Evolutionary conservation across 345 rosid genomes (phyloP).

Genomic region (Citrus inodora): DNA sequence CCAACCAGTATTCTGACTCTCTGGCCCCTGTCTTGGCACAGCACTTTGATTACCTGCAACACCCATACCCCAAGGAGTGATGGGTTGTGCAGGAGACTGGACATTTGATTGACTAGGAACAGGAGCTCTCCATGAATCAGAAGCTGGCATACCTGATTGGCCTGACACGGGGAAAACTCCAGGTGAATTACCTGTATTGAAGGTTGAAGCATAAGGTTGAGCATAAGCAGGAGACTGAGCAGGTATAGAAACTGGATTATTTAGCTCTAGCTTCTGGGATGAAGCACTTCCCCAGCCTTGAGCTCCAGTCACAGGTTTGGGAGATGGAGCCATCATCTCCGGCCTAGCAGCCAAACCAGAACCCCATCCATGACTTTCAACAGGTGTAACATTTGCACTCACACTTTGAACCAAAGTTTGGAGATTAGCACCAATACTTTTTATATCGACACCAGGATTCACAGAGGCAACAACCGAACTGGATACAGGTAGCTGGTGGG

Average conservation of each 20-base stretch:
- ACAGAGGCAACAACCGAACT: constrained; percentile 22
- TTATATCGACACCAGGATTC: constrained; percentile 31
- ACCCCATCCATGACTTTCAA: constrained; percentile 40
- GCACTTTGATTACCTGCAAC: constrained; percentile 32
- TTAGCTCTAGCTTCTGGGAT: constrained; percentile 38
- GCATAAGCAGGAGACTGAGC: constrained; percentile 37
- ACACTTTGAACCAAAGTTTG: constrained; percentile 48
- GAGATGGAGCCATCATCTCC: constrained; percentile 30
- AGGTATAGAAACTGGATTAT: constrained; percentile 20
- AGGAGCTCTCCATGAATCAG: constrained; percentile 66
- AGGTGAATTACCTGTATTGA: constrained; percentile 30
- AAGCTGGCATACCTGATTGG: constrained; percentile 35
- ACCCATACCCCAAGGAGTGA: constrained; percentile 51
- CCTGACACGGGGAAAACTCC: constrained; percentile 37
- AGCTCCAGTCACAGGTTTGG: constrained; percentile 36
- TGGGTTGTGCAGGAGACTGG: constrained; percentile 37
- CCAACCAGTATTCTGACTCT: constrained; percentile 57
- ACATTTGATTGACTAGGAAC: constrained; percentile 36
- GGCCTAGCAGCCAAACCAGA: constrained; percentile 40
- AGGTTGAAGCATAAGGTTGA: constrained; percentile 41
- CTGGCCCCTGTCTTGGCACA: constrained; percentile 35
- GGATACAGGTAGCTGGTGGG: constrained; percentile 21
- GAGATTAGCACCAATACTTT: constrained; percentile 28
- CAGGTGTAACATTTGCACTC: constrained; percentile 28
- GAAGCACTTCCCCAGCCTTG: constrained; percentile 54